phyloP scores from a whole-genome alignment of 352 stramenopile genomes.

The Pythium periplocum region DNA sequence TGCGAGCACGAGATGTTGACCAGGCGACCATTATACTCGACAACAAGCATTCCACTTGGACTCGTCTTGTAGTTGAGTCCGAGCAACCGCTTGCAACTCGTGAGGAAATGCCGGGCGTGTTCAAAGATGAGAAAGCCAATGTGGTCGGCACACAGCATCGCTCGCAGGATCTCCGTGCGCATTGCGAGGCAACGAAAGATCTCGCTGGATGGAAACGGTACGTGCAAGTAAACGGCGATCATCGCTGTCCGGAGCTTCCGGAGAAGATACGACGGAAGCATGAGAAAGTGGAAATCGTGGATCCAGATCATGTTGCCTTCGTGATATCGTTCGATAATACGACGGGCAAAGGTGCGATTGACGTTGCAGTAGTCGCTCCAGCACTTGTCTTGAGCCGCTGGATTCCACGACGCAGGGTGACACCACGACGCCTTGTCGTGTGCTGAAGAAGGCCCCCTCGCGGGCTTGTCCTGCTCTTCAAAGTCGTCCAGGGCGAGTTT shows the following conservation, averaged over 20 bases:
- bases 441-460: not conserved
- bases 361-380: slow-evolving; percentile 79
- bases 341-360: slow-evolving; percentile 37
- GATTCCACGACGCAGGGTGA: slow-evolving; percentile 72
- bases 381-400: slow-evolving; percentile 66
- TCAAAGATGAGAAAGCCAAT: slow-evolving; percentile 94
- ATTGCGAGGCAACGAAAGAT: slow-evolving; percentile 95
- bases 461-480: not conserved
- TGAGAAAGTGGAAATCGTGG: slow-evolving; percentile 97
- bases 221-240: slow-evolving; percentile 97
- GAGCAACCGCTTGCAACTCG: slow-evolving; percentile 90
- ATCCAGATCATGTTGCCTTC: slow-evolving; percentile 93
- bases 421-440: slow-evolving; percentile 29
- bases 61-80: slow-evolving; percentile 92
- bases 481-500: slow-evolving; percentile 54
- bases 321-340: slow-evolving; percentile 69
- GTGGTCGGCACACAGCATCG: slow-evolving; percentile 88
- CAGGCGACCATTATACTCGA: slow-evolving; percentile 96
- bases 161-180: slow-evolving; percentile 87
- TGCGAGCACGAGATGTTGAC: slow-evolving; percentile 96
- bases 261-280: slow-evolving; percentile 95
- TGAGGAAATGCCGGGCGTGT: slow-evolving; percentile 91
- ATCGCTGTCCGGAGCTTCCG: slow-evolving; percentile 88
- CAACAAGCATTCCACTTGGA: slow-evolving; percentile 82
- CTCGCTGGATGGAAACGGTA: slow-evolving; percentile 97